phyloP scores from a whole-genome alignment of 306 rosid species.

The Cicer cuneatum region DNA sequence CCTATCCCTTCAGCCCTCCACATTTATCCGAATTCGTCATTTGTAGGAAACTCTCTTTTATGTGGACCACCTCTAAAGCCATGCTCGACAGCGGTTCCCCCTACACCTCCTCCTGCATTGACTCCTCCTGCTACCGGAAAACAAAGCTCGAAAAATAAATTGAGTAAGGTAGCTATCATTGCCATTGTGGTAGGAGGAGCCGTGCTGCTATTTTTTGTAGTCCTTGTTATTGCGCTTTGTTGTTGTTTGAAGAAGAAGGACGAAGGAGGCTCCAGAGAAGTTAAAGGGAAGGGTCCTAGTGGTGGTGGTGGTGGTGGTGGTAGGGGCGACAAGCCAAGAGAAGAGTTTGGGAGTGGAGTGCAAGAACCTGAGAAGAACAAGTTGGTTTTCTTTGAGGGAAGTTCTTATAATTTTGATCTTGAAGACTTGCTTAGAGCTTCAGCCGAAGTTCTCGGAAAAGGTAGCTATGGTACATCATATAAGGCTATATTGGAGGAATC shows the following conservation, averaged over 20 bases:
- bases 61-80: constrained; percentile 80
- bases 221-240: constrained; percentile 63
- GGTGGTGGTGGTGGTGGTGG: constrained; percentile 66
- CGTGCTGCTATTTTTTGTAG: constrained; percentile 56
- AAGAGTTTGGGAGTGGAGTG: constrained; percentile 90
- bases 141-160: constrained; percentile 56
- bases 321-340: constrained; percentile 84
- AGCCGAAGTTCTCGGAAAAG: constrained; percentile 89
- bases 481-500: constrained; percentile 86
- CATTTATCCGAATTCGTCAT: constrained; percentile 68
- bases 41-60: constrained; percentile 72
- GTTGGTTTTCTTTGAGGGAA: constrained; percentile 85
- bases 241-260: constrained; percentile 67
- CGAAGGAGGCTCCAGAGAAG: constrained; percentile 42
- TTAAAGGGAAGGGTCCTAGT: constrained; percentile 67
- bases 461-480: constrained; percentile 87
- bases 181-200: constrained; percentile 85
- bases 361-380: constrained; percentile 90
- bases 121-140: constrained; percentile 51
- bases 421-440: constrained; percentile 88
- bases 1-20: constrained; percentile 71
- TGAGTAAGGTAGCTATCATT: constrained; percentile 68
- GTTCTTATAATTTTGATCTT: constrained; percentile 86
- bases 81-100: constrained; percentile 53
- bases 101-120: constrained; percentile 60